phyloP scores from a whole-genome alignment of 768 basidiomycete species.

The Lactifluus piperatus region DNA sequence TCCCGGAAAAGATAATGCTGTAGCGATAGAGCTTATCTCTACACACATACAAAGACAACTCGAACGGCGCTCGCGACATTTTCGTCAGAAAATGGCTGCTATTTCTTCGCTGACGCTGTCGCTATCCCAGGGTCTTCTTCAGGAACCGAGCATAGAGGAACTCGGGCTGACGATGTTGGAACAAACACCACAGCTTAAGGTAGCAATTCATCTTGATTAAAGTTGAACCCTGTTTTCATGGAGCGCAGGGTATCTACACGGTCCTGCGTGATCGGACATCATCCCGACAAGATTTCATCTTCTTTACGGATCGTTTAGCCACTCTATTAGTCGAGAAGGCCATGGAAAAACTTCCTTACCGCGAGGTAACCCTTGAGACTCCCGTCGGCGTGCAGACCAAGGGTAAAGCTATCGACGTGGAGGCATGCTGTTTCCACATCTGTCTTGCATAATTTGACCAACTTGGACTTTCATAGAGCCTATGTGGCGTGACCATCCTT shows the following conservation, averaged over 20 bases:
- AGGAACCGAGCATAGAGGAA: slow-evolving; percentile 29
- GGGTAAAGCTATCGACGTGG: slow-evolving; percentile 56
- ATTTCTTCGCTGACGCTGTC: slow-evolving; percentile 21
- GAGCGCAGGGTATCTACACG: slow-evolving; percentile 75
- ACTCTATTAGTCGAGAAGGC: slow-evolving; percentile 81
- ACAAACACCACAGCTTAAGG: slow-evolving; percentile 74
- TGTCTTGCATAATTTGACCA: not conserved
- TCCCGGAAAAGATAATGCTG: slow-evolving; percentile 82
- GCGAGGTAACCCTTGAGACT: slow-evolving; percentile 50
- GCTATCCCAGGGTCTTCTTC: slow-evolving; percentile 19
- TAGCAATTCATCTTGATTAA: slow-evolving; percentile 26
- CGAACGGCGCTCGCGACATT: slow-evolving; percentile 62
- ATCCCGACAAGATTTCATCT: slow-evolving; percentile 79
- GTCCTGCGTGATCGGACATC: slow-evolving; percentile 69
- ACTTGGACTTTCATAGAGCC: slow-evolving; percentile 33
- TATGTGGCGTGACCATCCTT: slow-evolving; percentile 86
- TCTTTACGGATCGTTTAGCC: slow-evolving; percentile 82
- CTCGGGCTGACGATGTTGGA: slow-evolving; percentile 56
- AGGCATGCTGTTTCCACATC: slow-evolving; percentile 32
- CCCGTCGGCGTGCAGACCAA: slow-evolving; percentile 47
- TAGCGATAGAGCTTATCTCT: slow-evolving; percentile 89
- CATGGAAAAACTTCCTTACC: slow-evolving; percentile 72
- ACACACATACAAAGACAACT: slow-evolving; percentile 85
- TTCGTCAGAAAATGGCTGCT: slow-evolving; percentile 68
- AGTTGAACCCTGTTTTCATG: not conserved